Percentiles rank a stretch among this genome's conserved stretches.
Conservation (phyloP, 148 eudicot genomes). For the Limonium bicolor region DNA sequence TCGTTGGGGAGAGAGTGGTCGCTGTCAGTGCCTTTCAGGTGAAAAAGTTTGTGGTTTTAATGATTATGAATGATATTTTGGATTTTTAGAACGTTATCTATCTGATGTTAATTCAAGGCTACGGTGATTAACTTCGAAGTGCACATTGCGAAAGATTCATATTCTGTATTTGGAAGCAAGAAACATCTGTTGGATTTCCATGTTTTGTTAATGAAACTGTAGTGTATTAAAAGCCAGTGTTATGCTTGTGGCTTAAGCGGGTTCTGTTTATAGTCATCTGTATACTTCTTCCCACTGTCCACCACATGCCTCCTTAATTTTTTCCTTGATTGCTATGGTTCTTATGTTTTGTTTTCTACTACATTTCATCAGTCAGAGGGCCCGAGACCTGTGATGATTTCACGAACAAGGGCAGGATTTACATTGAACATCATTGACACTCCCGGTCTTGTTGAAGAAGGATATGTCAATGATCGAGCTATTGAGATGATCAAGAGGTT, state of each 20-base stretch:
- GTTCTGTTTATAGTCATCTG: too few species aligned
- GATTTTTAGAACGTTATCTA: not conserved
- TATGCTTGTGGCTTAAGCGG: too few species aligned
- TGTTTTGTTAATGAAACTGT: too few species aligned
- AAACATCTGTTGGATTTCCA: too few species aligned
- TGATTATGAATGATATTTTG: not conserved
- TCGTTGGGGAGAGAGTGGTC: conserved; percentile 80
- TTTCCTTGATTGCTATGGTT: not conserved
- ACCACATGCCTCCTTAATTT: not conserved
- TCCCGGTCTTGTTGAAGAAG: conserved; percentile 95
- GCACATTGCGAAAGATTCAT: too few species aligned
- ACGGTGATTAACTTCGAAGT: too few species aligned
- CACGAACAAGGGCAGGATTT: conserved; percentile 71
- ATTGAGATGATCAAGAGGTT: conserved; percentile 76
- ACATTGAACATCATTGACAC: conserved; percentile 90
- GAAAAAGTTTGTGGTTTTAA: not conserved
- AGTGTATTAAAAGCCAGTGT: too few species aligned
- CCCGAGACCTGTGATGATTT: conserved; percentile 82
- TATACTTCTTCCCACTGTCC: not conserved
- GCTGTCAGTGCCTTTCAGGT: conserved; percentile 94
- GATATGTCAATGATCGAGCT: conserved; percentile 76
- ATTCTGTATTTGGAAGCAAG: too few species aligned
- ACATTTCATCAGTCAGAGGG: conserved; percentile 70
- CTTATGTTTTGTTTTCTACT: not conserved
- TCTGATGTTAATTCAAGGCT: not conserved